A percentile compares a stretch with the other conserved stretches of the same genome.
These are phyloP conservation scores for Plasmodium gaboni DNA, from an alignment of 169 alveolate species.

Conservation along the genomic window DNA sequence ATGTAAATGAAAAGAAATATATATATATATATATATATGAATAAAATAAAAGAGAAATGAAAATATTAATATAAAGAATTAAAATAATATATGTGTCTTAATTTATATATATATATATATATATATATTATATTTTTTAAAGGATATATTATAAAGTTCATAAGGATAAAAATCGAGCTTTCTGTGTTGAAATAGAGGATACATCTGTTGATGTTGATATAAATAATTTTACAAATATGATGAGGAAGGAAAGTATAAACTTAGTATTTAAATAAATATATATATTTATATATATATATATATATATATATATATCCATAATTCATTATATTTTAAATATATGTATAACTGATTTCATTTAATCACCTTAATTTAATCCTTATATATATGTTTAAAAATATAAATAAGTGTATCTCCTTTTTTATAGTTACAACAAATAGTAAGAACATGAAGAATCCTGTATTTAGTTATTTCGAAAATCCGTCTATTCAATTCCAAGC, in stretches of 20 bases:
- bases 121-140: conserved; percentile 4
- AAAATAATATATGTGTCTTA: not conserved
- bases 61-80: not conserved
- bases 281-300: conserved; percentile 8
- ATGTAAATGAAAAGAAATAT: conserved; percentile 24
- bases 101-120: conserved; percentile 9
- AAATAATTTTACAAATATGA: conserved; percentile 42
- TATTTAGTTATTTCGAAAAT: conserved; percentile 64
- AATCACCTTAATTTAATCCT: too few relatives aligned
- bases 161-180: conserved; percentile 35
- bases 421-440: conserved; percentile 50
- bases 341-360: not conserved
- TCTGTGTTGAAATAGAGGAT: conserved; percentile 74
- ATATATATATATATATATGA: not conserved
- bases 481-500: conserved; percentile 49
- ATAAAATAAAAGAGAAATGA: not conserved
- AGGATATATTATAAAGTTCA: conserved; percentile 69
- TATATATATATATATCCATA: not conserved
- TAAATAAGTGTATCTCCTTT: not conserved
- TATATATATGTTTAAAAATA: too few relatives aligned
- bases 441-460: conserved; percentile 40
- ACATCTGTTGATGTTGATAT: conserved; percentile 60
- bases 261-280: conserved; percentile 1
- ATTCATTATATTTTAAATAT: not conserved
- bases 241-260: conserved; percentile 52